phyloP scores from a whole-genome alignment of 495 filamentous ascomycete species.

The Lineolata rhizophorae region DNA sequence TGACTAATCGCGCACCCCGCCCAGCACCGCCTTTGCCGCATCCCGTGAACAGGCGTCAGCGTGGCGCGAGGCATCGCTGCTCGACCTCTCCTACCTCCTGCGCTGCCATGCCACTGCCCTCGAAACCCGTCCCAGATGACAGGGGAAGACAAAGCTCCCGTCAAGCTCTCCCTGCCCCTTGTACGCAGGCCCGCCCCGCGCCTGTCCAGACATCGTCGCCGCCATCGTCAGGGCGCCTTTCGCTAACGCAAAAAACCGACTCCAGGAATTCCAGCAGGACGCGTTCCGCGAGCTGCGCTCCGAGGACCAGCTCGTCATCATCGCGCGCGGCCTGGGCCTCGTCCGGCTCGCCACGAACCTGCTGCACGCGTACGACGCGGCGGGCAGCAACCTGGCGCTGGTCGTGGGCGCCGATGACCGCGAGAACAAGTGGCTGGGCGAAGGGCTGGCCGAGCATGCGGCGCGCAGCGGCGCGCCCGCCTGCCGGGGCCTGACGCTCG shows the following conservation, averaged over 20 bases:
- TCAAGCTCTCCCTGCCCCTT: conserved; percentile 84
- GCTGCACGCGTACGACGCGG: conserved; percentile 88
- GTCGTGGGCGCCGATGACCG: conserved; percentile 79
- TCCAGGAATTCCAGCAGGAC: conserved; percentile 38
- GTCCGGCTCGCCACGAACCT: conserved; percentile 81
- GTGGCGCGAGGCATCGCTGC: too few species aligned
- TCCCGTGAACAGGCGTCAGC: too few species aligned
- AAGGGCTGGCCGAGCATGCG: conserved; percentile 79
- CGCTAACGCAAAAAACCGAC: too few species aligned
- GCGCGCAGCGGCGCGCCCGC: conserved; percentile 56
- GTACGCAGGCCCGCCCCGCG: conserved; percentile 24
- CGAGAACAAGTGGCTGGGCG: conserved; percentile 41
- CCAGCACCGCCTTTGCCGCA: too few species aligned
- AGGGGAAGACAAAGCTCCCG: conserved; percentile 27
- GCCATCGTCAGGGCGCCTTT: too few species aligned
- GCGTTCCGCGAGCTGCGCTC: conserved; percentile 73
- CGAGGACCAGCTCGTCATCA: conserved; percentile 82
- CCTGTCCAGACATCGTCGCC: conserved; percentile 6
- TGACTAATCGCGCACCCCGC: too few species aligned
- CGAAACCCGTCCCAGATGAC: conserved; percentile 7
- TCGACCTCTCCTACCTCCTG: too few species aligned
- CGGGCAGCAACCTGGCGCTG: conserved; percentile 78
- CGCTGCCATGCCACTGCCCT: background rate
- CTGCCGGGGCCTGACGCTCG: conserved; percentile 66
- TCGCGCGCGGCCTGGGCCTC: conserved; percentile 80